Evolutionary conservation across 306 rosid genomes (phyloP).

Genomic region (Calophaca sinica): DNA sequence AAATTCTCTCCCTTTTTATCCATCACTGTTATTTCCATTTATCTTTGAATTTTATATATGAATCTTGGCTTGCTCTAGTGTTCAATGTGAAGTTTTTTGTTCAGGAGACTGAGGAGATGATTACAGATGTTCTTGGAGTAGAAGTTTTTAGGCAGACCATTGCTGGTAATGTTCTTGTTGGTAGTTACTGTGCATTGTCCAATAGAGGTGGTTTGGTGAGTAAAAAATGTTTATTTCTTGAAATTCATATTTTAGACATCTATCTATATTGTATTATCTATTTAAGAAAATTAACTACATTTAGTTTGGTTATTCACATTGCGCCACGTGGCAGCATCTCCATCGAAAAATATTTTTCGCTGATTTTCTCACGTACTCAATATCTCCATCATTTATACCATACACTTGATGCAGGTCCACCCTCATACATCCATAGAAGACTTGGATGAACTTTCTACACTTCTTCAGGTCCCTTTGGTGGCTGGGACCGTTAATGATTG

Average conservation of each 20-base stretch:
- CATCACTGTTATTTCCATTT: constrained; percentile 1
- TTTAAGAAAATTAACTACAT: no score
- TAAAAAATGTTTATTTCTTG: neutral
- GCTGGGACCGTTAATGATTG: constrained; percentile 96
- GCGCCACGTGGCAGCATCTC: no score
- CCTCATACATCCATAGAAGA: constrained; percentile 95
- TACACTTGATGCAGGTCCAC: constrained; percentile 70
- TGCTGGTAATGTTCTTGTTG: constrained; percentile 92
- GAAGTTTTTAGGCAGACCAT: constrained; percentile 96
- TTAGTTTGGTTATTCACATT: no score
- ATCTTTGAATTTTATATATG: constrained; percentile 8
- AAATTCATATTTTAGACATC: constrained; percentile 1
- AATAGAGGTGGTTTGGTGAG: constrained; percentile 95
- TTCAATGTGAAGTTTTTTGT: constrained; percentile 41
- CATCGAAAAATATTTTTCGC: no score
- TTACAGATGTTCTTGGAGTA: constrained; percentile 93
- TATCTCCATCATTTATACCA: neutral
- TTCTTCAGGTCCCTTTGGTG: constrained; percentile 93
- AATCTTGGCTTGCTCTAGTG: constrained; percentile 20
- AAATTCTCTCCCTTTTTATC: neutral
- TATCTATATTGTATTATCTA: neutral
- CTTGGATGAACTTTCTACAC: constrained; percentile 91
- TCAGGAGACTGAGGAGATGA: constrained; percentile 94
- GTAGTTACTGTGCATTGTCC: constrained; percentile 87
- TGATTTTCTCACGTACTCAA: no score